Percentiles rank a stretch among this genome's conserved stretches.
phyloP scores from a whole-genome alignment of 345 rosid species.

The Eucalyptus pauciflora region DNA sequence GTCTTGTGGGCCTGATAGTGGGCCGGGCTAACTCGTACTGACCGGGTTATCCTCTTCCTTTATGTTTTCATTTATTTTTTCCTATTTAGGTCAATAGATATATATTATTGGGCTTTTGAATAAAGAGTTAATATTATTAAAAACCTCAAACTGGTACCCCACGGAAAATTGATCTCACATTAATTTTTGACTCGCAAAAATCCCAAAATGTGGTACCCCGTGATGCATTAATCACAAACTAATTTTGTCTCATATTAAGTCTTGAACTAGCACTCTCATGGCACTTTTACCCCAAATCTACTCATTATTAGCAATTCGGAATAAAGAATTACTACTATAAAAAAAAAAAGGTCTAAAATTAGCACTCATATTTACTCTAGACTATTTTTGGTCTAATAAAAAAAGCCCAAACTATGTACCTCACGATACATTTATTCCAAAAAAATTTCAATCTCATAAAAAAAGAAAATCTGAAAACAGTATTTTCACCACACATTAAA shows the following conservation, averaged over 20 bases:
- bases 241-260: not conserved
- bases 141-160: not conserved
- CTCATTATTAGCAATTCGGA: not conserved
- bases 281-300: not conserved
- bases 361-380: not conserved
- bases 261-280: not conserved
- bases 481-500: not conserved
- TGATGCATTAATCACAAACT: not conserved
- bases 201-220: not conserved
- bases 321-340: not conserved
- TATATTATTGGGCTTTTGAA: too few relatives aligned
- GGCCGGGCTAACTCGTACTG: not conserved
- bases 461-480: not conserved
- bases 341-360: not conserved
- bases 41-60: not conserved
- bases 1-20: not conserved
- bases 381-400: accelerated
- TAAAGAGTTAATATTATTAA: not conserved
- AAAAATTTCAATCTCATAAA: not conserved
- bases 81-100: not conserved
- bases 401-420: not conserved
- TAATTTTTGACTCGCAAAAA: not conserved
- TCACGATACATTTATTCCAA: not conserved
- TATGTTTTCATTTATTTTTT: not conserved
- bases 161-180: not conserved